Evolutionary conservation across 805 yeast genomes (phyloP).

Genomic region (Blastobotrys attinorum): DNA sequence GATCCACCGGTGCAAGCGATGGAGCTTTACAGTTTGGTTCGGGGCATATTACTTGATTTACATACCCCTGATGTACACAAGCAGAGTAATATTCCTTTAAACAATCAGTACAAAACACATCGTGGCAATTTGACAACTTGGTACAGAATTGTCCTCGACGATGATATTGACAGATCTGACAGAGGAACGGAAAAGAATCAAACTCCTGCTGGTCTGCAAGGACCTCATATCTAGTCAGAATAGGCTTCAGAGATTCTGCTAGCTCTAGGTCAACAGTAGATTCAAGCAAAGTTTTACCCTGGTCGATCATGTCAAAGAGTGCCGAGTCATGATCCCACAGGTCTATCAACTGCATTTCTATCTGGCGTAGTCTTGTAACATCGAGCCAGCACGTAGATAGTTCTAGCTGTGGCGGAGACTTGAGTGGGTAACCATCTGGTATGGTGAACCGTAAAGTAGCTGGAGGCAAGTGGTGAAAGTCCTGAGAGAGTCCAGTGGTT

Average conservation of each 20-base stretch:
- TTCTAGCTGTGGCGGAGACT: no score
- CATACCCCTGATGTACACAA: constrained; percentile 17
- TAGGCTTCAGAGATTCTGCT: not conserved
- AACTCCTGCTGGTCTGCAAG: constrained; percentile 9
- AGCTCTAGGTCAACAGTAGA: not conserved
- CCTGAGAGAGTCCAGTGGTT: not conserved
- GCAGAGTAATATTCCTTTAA: constrained; percentile 13
- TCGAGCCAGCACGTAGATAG: no score
- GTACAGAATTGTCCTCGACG: constrained; percentile 14
- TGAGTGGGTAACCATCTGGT: no score
- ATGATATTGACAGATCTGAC: constrained; percentile 17
- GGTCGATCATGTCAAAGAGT: constrained; percentile 14
- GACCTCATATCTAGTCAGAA: constrained; percentile 5
- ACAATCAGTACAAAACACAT: constrained; percentile 18
- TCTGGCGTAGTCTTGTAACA: no score
- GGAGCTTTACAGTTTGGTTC: constrained; percentile 11
- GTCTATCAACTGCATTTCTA: constrained; percentile 1
- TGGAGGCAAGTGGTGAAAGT: constrained; percentile 12
- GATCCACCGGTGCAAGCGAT: constrained; percentile 2
- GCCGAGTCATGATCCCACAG: constrained; percentile 13
- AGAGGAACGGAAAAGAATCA: constrained; percentile 11
- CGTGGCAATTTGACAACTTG: constrained; percentile 12
- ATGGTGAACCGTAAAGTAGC: constrained; percentile 10
- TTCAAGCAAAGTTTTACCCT: constrained; percentile 2
- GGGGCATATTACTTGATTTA: constrained; percentile 16